Conservation (phyloP, 2,329 filamentous ascomycete species). For the Exophiala oligosperma region DNA sequence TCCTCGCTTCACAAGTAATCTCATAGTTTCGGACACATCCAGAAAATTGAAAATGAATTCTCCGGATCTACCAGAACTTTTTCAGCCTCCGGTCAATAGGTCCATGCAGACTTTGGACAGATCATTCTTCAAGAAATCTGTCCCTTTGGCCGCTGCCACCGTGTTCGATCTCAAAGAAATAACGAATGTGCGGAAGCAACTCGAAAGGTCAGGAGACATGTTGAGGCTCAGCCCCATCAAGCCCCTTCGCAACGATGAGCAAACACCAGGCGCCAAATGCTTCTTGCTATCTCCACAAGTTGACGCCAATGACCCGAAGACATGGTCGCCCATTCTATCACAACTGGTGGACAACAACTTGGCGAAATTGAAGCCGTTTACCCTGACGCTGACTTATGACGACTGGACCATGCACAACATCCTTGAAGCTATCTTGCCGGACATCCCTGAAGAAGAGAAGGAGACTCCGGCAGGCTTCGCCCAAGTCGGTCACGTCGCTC, state of each 20-base stretch:
- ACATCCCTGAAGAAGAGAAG: conserved; percentile 64
- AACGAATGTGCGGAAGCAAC: conserved; percentile 64
- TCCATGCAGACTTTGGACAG: conserved; percentile 79
- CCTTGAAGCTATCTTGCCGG: conserved; percentile 75
- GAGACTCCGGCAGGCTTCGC: conserved; percentile 87
- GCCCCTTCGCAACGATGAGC: conserved; percentile 57
- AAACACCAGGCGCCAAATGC: conserved; percentile 36
- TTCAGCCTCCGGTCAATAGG: conserved; percentile 78
- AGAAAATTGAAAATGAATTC: conserved; percentile 27
- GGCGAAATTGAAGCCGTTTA: conserved; percentile 71
- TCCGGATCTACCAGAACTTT: conserved; percentile 49
- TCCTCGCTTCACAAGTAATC: conserved; percentile 1
- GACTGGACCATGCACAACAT: conserved; percentile 89
- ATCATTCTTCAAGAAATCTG: conserved; percentile 73
- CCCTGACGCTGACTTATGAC: conserved; percentile 75
- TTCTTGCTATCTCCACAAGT: conserved; percentile 41
- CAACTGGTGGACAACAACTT: conserved; percentile 69
- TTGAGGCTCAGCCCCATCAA: conserved; percentile 64
- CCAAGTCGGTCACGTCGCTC: conserved; percentile 85
- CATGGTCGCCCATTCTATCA: conserved; percentile 71
- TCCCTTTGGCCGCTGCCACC: conserved; percentile 76
- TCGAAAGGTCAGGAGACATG: conserved; percentile 67
- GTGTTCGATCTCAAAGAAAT: conserved; percentile 76
- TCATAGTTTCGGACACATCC: not conserved
- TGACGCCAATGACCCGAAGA: conserved; percentile 56